Evolutionary conservation across 2,329 filamentous ascomycete genomes (phyloP).

Genomic region (Fusarium haematococcum): DNA sequence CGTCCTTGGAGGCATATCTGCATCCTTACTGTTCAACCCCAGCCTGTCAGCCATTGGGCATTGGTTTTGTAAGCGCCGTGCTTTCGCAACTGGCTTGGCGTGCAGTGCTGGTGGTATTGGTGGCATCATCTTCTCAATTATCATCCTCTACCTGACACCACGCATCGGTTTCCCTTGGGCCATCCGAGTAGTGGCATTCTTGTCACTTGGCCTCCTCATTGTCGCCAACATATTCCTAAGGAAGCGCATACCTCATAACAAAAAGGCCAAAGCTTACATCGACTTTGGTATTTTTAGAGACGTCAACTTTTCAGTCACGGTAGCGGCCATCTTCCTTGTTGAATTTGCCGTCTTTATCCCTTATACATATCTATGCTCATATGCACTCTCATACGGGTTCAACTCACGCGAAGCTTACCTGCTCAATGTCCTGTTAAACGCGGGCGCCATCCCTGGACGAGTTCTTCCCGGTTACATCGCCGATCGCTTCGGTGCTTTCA

Average conservation of each 20-base stretch:
- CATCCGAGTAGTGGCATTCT: constrained; percentile 46
- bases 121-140: constrained; percentile 63
- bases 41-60: constrained; percentile 75
- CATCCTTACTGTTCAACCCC: constrained; percentile 77
- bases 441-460: constrained; percentile 16
- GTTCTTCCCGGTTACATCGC: constrained; percentile 52
- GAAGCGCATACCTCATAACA: constrained; percentile 62
- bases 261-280: constrained; percentile 56
- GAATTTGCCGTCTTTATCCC: constrained; percentile 34
- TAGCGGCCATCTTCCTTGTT: constrained; percentile 62
- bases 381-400: constrained; percentile 51
- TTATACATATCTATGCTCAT: constrained; percentile 24
- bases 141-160: constrained; percentile 44
- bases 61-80: constrained; percentile 69
- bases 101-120: constrained; percentile 73
- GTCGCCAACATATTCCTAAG: constrained; percentile 47
- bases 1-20: constrained; percentile 72
- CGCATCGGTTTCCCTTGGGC: constrained; percentile 49
- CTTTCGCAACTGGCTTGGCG: constrained; percentile 76
- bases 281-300: constrained; percentile 65
- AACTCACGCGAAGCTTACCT: neutral
- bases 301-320: constrained; percentile 62
- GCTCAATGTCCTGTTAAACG: constrained; percentile 11
- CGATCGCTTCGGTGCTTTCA: constrained; percentile 19
- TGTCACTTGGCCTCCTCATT: constrained; percentile 35